Percentiles rank a stretch among this genome's conserved stretches.
Evolutionary conservation across 345 rosid species (phyloP).

Genomic region (Salix brachista): DNA sequence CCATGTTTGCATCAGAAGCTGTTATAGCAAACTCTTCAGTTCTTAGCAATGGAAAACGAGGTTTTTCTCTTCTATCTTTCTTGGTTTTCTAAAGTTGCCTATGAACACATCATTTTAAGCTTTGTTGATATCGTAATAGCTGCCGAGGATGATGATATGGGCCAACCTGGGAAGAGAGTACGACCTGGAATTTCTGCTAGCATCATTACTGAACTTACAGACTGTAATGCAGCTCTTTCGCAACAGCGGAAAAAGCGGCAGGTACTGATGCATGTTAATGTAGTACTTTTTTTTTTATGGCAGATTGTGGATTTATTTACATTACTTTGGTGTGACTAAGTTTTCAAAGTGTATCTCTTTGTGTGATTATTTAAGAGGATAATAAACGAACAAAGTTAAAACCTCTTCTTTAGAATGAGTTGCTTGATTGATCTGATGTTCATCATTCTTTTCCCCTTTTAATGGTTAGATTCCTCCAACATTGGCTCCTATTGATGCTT

Average conservation of each 20-base stretch:
- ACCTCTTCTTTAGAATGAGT: neutral
- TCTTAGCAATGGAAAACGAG: conserved; percentile 83
- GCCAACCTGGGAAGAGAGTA: conserved; percentile 28
- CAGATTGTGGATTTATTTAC: neutral
- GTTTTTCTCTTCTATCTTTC: conserved; percentile 30
- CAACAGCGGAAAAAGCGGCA: conserved; percentile 77
- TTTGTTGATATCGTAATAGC: conserved; percentile 14
- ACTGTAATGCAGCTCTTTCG: conserved; percentile 84
- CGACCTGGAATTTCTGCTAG: conserved; percentile 68
- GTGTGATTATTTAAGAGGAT: neutral
- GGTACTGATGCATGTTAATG: conserved; percentile 5
- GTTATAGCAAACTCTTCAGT: conserved; percentile 42
- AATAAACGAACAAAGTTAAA: neutral
- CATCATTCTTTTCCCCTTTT: neutral
- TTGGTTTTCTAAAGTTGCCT: neutral
- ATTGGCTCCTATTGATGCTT: conserved; percentile 56
- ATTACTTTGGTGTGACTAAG: neutral
- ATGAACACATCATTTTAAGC: conserved; percentile 7
- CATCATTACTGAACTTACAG: conserved; percentile 67
- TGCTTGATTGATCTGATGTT: neutral
- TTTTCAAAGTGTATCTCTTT: neutral
- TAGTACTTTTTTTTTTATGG: neutral
- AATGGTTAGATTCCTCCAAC: conserved; percentile 58
- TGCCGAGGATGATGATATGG: conserved; percentile 24
- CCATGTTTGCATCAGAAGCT: conserved; percentile 42